A percentile compares a stretch with the other conserved stretches of the same genome.
phyloP scores from a whole-genome alignment of 768 basidiomycete genomes.

The Chalciporus chontae region DNA sequence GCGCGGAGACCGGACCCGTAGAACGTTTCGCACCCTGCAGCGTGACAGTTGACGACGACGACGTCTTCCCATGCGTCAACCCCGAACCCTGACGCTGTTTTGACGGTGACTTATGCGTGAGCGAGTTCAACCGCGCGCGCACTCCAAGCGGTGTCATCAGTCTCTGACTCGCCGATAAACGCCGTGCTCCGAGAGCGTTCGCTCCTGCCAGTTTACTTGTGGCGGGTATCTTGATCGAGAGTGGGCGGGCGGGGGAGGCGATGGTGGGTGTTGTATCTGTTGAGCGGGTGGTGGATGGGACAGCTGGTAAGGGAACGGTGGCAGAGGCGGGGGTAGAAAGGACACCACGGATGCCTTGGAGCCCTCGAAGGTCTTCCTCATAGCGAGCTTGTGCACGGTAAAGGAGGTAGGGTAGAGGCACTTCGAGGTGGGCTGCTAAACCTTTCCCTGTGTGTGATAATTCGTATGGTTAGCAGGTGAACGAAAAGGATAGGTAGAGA shows the following conservation, averaged over 20 bases:
- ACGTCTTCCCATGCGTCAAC: slow-evolving; percentile 40
- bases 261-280: slow-evolving; percentile 13
- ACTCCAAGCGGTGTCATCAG: slow-evolving; percentile 57
- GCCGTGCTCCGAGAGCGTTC: slow-evolving; percentile 11
- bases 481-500: background rate
- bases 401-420: slow-evolving; percentile 80
- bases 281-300: slow-evolving; percentile 15
- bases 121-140: slow-evolving; percentile 67
- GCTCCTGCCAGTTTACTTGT: slow-evolving; percentile 5
- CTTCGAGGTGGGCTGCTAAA: slow-evolving; percentile 72
- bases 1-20: slow-evolving; percentile 13
- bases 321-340: slow-evolving; percentile 42
- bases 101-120: slow-evolving; percentile 50
- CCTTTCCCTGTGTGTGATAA: slow-evolving; percentile 62
- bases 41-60: slow-evolving; percentile 71
- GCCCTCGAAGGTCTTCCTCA: slow-evolving; percentile 77
- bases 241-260: slow-evolving; percentile 10
- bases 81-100: slow-evolving; percentile 25
- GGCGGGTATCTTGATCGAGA: slow-evolving; percentile 27
- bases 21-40: slow-evolving; percentile 47
- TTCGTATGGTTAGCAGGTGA: background rate
- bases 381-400: slow-evolving; percentile 82
- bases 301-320: slow-evolving; percentile 25
- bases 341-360: slow-evolving; percentile 67
- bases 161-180: slow-evolving; percentile 40